Evolutionary conservation across 768 basidiomycete genomes (phyloP).

Genomic region (Lanmaoa rubissima): DNA sequence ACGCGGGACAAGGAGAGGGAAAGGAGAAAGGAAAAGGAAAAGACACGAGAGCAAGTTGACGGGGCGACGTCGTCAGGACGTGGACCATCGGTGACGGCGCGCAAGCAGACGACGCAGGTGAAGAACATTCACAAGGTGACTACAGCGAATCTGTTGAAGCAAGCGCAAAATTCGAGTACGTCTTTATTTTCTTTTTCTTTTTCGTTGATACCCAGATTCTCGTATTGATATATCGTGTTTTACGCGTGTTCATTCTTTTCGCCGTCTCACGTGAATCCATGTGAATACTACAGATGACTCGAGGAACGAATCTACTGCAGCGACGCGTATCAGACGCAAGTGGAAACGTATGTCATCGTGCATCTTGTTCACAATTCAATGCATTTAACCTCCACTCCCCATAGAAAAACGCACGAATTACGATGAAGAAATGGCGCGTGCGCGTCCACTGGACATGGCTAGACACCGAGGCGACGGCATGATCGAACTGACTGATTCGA

Average conservation of each 20-base stretch:
- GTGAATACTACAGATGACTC: background rate
- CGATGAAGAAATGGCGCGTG: background rate
- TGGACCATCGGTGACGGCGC: slow-evolving; percentile 4
- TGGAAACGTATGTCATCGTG: slow-evolving; percentile 12
- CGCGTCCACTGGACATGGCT: slow-evolving; percentile 14
- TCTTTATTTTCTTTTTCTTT: background rate
- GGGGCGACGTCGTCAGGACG: background rate
- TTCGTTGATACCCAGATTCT: background rate
- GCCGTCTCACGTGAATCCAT: background rate
- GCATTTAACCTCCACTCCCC: background rate
- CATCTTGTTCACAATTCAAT: background rate
- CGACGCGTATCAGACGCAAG: slow-evolving; percentile 17
- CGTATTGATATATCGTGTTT: background rate
- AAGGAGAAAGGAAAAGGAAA: background rate
- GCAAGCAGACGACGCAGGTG: slow-evolving; percentile 9
- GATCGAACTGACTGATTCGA: slow-evolving; percentile 28
- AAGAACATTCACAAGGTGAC: slow-evolving; percentile 12
- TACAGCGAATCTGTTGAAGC: slow-evolving; percentile 9
- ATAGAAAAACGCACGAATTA: slow-evolving; percentile 17
- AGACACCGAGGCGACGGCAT: slow-evolving; percentile 1
- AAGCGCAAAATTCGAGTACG: slow-evolving; percentile 23
- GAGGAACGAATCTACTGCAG: slow-evolving; percentile 8
- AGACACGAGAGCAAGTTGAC: background rate
- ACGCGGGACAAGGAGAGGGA: slow-evolving; percentile 7
- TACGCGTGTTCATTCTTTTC: background rate